These are phyloP conservation scores for Kodamaea derodonti DNA, from an alignment of 1,139 yeast species.

Conservation along the genomic window DNA sequence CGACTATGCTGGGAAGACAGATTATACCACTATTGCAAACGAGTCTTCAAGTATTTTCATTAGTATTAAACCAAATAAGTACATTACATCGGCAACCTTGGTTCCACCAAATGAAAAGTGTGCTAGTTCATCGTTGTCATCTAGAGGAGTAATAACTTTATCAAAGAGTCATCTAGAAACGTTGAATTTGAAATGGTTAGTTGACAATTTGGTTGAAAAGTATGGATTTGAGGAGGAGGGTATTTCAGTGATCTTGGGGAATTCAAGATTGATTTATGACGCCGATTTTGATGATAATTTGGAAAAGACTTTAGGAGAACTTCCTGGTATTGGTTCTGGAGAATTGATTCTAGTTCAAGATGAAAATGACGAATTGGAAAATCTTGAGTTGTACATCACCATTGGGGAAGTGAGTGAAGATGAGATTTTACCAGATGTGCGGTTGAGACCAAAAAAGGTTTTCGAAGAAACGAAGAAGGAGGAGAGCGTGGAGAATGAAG, in stretches of 20 bases:
- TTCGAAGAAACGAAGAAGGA: conserved; percentile 4
- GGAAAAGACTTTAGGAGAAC: conserved; percentile 41
- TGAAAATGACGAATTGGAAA: conserved; percentile 66
- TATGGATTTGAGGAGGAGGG: conserved; percentile 66
- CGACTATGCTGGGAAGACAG: conserved; percentile 13
- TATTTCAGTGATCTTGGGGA: conserved; percentile 56
- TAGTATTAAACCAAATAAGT: conserved; percentile 65
- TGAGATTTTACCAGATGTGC: conserved; percentile 21
- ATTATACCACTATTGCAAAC: conserved; percentile 11
- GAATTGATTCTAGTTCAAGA: conserved; percentile 69
- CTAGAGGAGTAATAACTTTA: conserved; percentile 41
- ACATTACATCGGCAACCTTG: conserved; percentile 61
- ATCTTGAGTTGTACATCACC: conserved; percentile 63
- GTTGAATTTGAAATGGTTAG: conserved; percentile 35
- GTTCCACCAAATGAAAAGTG: conserved; percentile 65
- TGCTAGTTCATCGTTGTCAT: conserved; percentile 63
- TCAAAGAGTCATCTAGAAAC: conserved; percentile 12
- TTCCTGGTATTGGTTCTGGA: conserved; percentile 55
- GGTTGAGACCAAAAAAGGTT: conserved; percentile 16
- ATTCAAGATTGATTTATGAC: conserved; percentile 71
- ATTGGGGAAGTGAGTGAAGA: conserved; percentile 13
- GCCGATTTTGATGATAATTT: conserved; percentile 83
- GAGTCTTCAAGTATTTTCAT: conserved; percentile 56
- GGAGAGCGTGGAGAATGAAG: not conserved
- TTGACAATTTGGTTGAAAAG: conserved; percentile 40